A percentile compares a stretch with the other conserved stretches of the same genome.
Evolutionary conservation across 257 asterid species (phyloP).

Genomic region (Voacanga thouarsii): DNA sequence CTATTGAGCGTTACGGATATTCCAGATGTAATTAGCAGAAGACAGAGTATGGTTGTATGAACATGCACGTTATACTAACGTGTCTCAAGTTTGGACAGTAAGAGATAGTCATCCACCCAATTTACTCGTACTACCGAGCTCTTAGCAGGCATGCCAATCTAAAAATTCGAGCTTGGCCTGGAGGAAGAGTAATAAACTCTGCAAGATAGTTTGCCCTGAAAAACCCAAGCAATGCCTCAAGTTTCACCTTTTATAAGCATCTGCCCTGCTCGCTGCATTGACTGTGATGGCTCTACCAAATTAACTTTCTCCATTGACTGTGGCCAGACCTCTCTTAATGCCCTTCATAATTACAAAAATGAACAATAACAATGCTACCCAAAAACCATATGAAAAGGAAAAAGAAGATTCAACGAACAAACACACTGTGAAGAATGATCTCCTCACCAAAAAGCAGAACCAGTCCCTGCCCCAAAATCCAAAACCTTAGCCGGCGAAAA

Average conservation of each 20-base stretch:
- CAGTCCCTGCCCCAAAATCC: constrained; percentile 98
- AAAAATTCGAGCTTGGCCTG: neutral
- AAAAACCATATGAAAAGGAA: neutral
- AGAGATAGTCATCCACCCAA: neutral
- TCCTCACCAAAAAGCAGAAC: constrained; percentile 93
- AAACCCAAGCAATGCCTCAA: constrained; percentile 2
- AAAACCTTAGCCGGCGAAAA: constrained; percentile 78
- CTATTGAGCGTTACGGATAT: neutral
- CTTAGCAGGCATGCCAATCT: neutral
- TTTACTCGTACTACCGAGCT: neutral
- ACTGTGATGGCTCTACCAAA: constrained; percentile 96
- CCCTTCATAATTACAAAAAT: constrained; percentile 44
- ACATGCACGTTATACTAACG: neutral
- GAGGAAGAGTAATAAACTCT: neutral
- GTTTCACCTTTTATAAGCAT: constrained; percentile 63
- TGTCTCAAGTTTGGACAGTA: neutral
- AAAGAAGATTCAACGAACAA: constrained; percentile 1
- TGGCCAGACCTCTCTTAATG: constrained; percentile 97
- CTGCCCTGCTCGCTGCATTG: constrained; percentile 95
- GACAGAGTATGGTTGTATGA: neutral
- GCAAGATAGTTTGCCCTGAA: neutral
- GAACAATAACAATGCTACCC: constrained; percentile 1
- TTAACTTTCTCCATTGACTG: constrained; percentile 58
- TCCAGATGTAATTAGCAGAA: neutral
- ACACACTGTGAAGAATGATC: constrained; percentile 12